These are phyloP conservation scores for Cytospora piceicola DNA, from an alignment of 2,329 filamentous ascomycete species.

Conservation along the genomic window DNA sequence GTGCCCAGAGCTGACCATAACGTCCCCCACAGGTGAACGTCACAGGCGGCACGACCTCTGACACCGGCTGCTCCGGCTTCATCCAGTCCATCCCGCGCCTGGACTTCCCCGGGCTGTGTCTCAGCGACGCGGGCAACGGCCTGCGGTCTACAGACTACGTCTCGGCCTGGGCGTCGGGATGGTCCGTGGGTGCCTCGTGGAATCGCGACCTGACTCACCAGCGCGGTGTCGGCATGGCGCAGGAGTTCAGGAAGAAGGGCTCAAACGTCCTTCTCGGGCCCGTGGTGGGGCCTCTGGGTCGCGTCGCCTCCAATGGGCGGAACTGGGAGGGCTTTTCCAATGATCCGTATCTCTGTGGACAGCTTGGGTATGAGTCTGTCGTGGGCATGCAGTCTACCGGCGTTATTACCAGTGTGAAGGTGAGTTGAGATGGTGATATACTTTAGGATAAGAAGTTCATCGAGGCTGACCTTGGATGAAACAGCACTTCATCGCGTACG, in stretches of 20 bases:
- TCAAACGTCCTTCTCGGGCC: constrained; percentile 77
- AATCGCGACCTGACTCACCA: constrained; percentile 70
- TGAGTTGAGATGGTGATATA: constrained; percentile 30
- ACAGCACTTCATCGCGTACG: constrained; percentile 68
- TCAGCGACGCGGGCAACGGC: constrained; percentile 50
- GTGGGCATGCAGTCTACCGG: constrained; percentile 69
- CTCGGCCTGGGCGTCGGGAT: constrained; percentile 46
- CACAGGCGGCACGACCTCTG: constrained; percentile 65
- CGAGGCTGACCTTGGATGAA: constrained; percentile 13
- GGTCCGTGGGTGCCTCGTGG: constrained; percentile 59
- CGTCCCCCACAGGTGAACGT: constrained; percentile 60
- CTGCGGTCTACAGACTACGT: constrained; percentile 49
- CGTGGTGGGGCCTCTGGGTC: constrained; percentile 66
- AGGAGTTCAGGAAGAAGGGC: constrained; percentile 73
- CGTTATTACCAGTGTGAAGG: constrained; percentile 66
- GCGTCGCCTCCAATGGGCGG: constrained; percentile 60
- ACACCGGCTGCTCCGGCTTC: constrained; percentile 52
- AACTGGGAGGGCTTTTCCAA: constrained; percentile 54
- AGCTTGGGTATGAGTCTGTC: constrained; percentile 54
- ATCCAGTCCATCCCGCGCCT: constrained; percentile 45
- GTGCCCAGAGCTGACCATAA: constrained; percentile 29
- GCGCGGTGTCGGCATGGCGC: constrained; percentile 73
- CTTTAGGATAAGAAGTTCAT: background rate
- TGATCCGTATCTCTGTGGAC: constrained; percentile 61
- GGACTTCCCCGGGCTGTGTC: constrained; percentile 49